phyloP scores from a whole-genome alignment of 306 rosid species.

The Castanospermum australe region DNA sequence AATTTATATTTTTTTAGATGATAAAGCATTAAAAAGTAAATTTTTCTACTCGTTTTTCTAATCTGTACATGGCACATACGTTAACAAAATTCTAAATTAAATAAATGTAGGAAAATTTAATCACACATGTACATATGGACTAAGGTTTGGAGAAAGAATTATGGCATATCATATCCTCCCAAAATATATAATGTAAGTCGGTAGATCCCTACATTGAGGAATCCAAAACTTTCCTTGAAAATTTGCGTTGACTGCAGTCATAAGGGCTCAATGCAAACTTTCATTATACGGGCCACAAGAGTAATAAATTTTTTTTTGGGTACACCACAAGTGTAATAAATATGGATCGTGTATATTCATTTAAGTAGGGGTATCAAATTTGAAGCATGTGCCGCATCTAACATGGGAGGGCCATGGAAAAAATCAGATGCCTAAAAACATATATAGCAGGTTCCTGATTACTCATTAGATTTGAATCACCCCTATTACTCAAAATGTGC shows the following conservation, averaged over 20 bases:
- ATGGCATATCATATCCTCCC: no score
- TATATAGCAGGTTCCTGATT: not conserved
- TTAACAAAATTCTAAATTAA: no score
- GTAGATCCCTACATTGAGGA: conserved; percentile 12
- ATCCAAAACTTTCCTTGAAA: conserved; percentile 7
- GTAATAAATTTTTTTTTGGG: no score
- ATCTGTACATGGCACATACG: no score
- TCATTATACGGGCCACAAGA: not conserved
- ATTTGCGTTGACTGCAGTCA: not conserved
- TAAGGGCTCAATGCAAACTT: conserved; percentile 9
- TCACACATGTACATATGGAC: no score
- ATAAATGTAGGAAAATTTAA: no score
- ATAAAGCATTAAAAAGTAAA: no score
- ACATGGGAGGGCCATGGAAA: not conserved
- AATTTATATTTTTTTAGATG: no score
- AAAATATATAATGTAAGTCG: not conserved
- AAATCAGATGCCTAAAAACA: not conserved
- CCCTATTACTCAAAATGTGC: not conserved
- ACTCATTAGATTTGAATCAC: not conserved
- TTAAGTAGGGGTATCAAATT: not conserved
- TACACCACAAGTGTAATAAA: not conserved
- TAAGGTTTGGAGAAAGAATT: no score
- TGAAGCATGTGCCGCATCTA: conserved; percentile 6
- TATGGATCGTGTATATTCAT: not conserved
- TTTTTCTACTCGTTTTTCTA: no score